Evolutionary conservation across 1,284 basidiomycete species (phyloP), one percentile per base, ranked within the genome.

Genomic region (Chondrostereum purpureum): DNA sequence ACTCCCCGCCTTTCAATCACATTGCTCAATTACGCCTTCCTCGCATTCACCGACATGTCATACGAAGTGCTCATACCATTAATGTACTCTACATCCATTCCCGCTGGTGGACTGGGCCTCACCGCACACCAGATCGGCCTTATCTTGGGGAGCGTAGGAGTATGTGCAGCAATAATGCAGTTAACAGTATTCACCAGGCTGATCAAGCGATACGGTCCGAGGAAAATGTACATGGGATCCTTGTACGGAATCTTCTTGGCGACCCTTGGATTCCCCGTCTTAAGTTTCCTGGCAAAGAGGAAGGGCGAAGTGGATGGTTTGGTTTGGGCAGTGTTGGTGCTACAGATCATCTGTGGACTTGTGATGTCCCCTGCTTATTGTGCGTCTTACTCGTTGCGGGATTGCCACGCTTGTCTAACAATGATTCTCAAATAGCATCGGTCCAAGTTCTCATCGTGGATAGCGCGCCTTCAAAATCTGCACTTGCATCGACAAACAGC

Each of bases 1-100:
- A 55, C 56, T 13, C 58, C 53, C 3, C 60, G 53, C 14, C 56
- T 70, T n/a, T 39, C 59, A 1, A 54, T 62, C n/a, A 52, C 67
- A 5, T 52, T 68, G 13, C 5, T 53, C 11, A 63, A 59, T 49
- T 64, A 65, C 47, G 54, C 52, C 5, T 53, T 64, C 35, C 50
- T 68, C 2, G 53, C 60, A 8, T 65, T 71, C 36, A 47, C 62
- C n/a, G 64, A 68, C 34, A 69, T 68, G 35, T 44, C 49, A 10
- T 53, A 53, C 39, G 37, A 38, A 12, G 56, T 56, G 6, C 49
- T 61, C 35, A 49, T 52, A 5, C 57, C 58, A 10, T 50, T 60
- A 18, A 50, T 49, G 42, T 49, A 55, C 31, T 49, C 50, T 10
- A 44, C 52, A 24, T 46, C 53, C 10, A 50, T 55, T 6, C 13